Conservation (phyloP, 1,284 basidiomycete genomes). For the Malassezia brasiliensis region DNA sequence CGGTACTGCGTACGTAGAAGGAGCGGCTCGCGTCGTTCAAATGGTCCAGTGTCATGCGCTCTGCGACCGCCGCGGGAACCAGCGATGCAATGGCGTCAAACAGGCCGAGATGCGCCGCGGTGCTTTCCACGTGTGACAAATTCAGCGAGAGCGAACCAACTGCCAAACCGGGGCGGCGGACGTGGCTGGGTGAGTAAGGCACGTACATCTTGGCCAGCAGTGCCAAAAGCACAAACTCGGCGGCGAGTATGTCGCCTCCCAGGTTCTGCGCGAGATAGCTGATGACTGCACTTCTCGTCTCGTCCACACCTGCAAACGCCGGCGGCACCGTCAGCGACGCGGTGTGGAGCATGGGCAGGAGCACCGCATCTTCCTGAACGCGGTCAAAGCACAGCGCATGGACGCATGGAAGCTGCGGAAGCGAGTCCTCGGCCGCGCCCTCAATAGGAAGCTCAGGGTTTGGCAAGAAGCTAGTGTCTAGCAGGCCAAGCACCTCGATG, state of each 20-base stretch:
- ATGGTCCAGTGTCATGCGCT: slow-evolving; percentile 41
- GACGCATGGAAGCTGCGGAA: slow-evolving; percentile 25
- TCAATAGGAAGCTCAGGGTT: slow-evolving; percentile 26
- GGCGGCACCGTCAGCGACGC: not conserved
- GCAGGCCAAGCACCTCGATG: slow-evolving; percentile 38
- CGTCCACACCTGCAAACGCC: not conserved
- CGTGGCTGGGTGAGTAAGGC: slow-evolving; percentile 54
- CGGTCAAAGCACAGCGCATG: slow-evolving; percentile 27
- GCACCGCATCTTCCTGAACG: not conserved
- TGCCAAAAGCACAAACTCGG: slow-evolving; percentile 66
- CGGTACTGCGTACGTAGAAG: slow-evolving; percentile 54
- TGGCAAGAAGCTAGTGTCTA: slow-evolving; percentile 24
- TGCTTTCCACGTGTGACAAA: slow-evolving; percentile 52
- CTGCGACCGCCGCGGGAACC: slow-evolving; percentile 56
- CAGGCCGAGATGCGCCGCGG: slow-evolving; percentile 55
- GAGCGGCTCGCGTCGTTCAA: slow-evolving; percentile 54
- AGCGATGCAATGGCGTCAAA: slow-evolving; percentile 52
- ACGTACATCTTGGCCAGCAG: slow-evolving; percentile 62
- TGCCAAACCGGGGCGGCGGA: slow-evolving; percentile 59
- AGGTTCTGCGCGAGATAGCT: slow-evolving; percentile 23
- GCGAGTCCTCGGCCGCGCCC: not conserved
- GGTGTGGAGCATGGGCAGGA: not conserved
- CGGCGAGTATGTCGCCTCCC: slow-evolving; percentile 51
- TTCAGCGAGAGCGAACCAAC: slow-evolving; percentile 60
- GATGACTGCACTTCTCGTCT: slow-evolving; percentile 19